Evolutionary conservation across 768 basidiomycete species (phyloP).

Genomic region (Brasilioporus rufonigricans): DNA sequence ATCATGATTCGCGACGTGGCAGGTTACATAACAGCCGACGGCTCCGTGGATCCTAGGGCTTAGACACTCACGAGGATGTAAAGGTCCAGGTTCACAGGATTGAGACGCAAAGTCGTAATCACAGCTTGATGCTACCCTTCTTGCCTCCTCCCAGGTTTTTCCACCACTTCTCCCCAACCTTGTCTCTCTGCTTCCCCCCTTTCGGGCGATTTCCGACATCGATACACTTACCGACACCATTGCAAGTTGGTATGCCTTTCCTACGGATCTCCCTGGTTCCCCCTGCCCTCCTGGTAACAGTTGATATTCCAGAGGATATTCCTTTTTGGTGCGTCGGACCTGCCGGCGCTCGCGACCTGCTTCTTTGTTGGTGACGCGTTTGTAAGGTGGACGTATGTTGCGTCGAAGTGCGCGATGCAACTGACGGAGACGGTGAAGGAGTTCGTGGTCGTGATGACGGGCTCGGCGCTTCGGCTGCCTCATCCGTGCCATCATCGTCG

Average conservation of each 20-base stretch:
- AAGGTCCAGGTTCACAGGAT: background rate
- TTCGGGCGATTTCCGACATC: background rate
- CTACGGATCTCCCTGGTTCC: slow-evolving; percentile 10
- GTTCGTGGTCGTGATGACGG: background rate
- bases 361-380: background rate
- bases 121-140: slow-evolving; percentile 4
- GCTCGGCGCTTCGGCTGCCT: background rate
- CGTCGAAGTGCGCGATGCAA: background rate
- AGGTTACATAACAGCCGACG: background rate
- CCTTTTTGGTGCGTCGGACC: slow-evolving; percentile 40
- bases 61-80: background rate
- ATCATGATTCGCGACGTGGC: background rate
- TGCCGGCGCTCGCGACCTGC: background rate
- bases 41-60: background rate
- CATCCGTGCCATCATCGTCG: background rate
- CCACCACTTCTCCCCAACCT: slow-evolving; percentile 41
- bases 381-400: background rate
- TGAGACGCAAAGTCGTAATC: background rate
- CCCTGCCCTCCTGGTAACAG: slow-evolving; percentile 37
- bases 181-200: background rate
- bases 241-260: background rate
- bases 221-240: slow-evolving; percentile 11
- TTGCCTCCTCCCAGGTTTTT: slow-evolving; percentile 34
- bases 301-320: slow-evolving; percentile 61
- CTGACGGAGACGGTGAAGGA: background rate